A percentile compares a stretch with the other conserved stretches of the same genome.
Conservation (phyloP, 176 grass and related monocot genomes). For the Eleusine indica region DNA sequence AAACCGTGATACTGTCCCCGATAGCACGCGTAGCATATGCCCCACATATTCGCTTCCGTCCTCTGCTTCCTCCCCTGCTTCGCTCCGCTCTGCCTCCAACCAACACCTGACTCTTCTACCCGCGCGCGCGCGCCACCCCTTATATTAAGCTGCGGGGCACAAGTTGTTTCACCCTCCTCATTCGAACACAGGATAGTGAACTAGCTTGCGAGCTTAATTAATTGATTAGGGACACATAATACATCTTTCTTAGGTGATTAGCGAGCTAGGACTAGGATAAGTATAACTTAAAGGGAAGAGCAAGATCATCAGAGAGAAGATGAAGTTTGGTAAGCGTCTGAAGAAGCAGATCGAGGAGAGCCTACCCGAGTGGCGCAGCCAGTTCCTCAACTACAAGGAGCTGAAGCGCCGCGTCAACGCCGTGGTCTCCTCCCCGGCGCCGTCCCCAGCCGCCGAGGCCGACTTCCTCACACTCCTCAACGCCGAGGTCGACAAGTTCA, state of each 20-base stretch:
- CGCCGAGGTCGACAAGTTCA: constrained; percentile 91
- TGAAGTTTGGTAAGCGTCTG: constrained; percentile 95
- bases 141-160: constrained; percentile 32
- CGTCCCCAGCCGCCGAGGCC: constrained; percentile 47
- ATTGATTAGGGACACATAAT: neutral
- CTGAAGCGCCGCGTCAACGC: constrained; percentile 76
- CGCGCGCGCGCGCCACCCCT: neutral
- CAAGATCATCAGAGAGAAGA: neutral
- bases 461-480: constrained; percentile 69
- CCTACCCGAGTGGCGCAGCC: constrained; percentile 80
- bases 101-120: constrained; percentile 10
- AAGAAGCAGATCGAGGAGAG: constrained; percentile 92
- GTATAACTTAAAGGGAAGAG: neutral
- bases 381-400: constrained; percentile 90
- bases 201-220: neutral
- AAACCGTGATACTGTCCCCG: constrained; percentile 15
- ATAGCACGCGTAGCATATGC: constrained; percentile 69
- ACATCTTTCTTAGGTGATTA: neutral
- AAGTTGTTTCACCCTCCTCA: neutral
- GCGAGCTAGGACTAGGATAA: neutral
- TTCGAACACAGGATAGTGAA: neutral
- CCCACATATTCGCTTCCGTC: constrained; percentile 63
- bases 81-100: constrained; percentile 7
- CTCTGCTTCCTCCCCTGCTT: neutral
- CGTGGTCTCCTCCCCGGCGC: constrained; percentile 46